These are phyloP conservation scores for barley (Hordeum vulgare) DNA, from an alignment of 176 grass and related monocot genomes.

Conservation along the genomic window DNA sequence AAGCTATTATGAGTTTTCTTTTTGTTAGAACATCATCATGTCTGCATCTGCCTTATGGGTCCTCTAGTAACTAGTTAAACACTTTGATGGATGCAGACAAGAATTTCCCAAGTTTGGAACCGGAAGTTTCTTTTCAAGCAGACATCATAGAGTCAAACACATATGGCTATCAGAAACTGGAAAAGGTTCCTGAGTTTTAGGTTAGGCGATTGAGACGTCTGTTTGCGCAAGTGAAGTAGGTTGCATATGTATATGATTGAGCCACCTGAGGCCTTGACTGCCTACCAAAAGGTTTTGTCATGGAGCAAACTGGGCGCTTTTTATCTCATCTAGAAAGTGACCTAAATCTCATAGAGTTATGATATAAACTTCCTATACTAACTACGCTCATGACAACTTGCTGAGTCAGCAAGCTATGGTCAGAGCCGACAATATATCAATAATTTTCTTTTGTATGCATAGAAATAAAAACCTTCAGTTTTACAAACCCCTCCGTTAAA, in stretches of 20 bases:
- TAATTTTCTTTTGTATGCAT: background rate
- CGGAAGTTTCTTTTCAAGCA: background rate
- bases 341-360: background rate
- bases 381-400: background rate
- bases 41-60: background rate
- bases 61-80: background rate
- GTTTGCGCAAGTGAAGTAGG: background rate
- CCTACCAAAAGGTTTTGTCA: background rate
- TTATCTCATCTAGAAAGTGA: slow-evolving; percentile 1
- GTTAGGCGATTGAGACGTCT: background rate
- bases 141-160: background rate
- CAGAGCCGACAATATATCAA: background rate
- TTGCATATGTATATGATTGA: background rate
- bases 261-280: background rate
- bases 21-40: background rate
- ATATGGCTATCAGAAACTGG: background rate
- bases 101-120: background rate
- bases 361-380: background rate
- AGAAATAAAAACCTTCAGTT: background rate
- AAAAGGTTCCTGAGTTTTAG: background rate
- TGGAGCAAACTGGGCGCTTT: background rate
- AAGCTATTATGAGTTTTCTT: background rate
- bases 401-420: background rate
- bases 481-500: background rate
- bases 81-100: background rate